Evolutionary conservation across 805 yeast species (phyloP), one percentile per base, ranked within the genome.

Genomic region (Candida xiaguanensis): DNA sequence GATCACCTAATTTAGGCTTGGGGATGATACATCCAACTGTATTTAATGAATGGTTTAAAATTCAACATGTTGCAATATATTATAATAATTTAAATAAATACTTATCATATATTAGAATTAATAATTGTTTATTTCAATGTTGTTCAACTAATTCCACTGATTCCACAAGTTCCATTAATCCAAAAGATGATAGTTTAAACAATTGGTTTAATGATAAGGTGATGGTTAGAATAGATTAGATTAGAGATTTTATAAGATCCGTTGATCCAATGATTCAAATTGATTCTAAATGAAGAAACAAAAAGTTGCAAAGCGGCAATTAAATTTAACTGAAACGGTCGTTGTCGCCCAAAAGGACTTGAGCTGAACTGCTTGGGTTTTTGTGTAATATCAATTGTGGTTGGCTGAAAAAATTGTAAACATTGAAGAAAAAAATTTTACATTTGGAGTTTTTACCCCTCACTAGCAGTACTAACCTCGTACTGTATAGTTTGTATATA

Each of bases 21-120:
- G 80, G 76, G 11, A 74, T 70, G 55, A 59, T 65, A 2, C 76
- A 76, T 49, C 78, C 78, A 8, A 74, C 76, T 4, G 61, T 78
- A 3, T 69, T 67, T 50, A 83, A 78, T 51, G 74, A 72, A 42
- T 77, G 82, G 82, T 65, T 66, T 43, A 64, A 75, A 40, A 76
- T 77, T 2, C 78, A 74, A 46, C 78, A 74, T 46, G 69, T 75
- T 6, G 83, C 81, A 1, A 44, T 59, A 29, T 57, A 63, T 5
- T 67, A 74, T 39, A 47, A 59, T 23, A 43, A 59, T 15, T 40
- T 48, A 8, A 66, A 61, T 42, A 27, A 26, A 0, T 26, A 38
- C 1, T 46, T 78, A 23, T 37, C 50, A 35, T 77, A 72, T 45
- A 61, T 78, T 14, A 63, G 75, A 42, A 67, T 78, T 28, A 75